These are phyloP conservation scores for Mucor piriformis DNA, from an alignment of 371 early-diverging fungal species.

Conservation along the genomic window DNA sequence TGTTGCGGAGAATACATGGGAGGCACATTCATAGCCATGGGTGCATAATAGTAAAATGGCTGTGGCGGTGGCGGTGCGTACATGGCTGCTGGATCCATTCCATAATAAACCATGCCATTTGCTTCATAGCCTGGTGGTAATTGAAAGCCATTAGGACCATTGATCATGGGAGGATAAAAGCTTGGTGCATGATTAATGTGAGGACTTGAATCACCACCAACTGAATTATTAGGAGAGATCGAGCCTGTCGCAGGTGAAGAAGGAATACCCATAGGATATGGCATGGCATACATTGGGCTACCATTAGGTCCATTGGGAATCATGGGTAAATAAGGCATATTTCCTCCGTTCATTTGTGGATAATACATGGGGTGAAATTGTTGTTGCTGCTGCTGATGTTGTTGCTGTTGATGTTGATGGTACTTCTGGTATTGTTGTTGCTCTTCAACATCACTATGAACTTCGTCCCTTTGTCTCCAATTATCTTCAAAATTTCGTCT, in stretches of 20 bases:
- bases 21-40: neutral
- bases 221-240: neutral
- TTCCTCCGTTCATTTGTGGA: constrained; percentile 10
- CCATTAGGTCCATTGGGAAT: constrained; percentile 21
- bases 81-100: constrained; percentile 32
- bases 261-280: constrained; percentile 23
- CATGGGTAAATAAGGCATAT: constrained; percentile 24
- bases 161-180: neutral
- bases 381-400: neutral
- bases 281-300: constrained; percentile 25
- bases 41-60: constrained; percentile 25
- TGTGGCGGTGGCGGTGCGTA: constrained; percentile 23
- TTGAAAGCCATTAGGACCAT: constrained; percentile 14
- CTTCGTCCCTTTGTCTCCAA: constrained; percentile 25
- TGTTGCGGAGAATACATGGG: neutral
- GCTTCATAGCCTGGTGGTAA: constrained; percentile 36
- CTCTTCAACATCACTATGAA: neutral
- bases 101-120: constrained; percentile 47
- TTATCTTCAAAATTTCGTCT: constrained; percentile 17
- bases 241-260: neutral
- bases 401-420: constrained; percentile 1
- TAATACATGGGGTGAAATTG: constrained; percentile 13
- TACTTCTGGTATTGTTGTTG: neutral
- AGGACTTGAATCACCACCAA: constrained; percentile 1
- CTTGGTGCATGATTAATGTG: neutral